These are phyloP conservation scores for Arachnopeziza araneosa DNA, from an alignment of 2,329 filamentous ascomycete species.

Conservation along the genomic window DNA sequence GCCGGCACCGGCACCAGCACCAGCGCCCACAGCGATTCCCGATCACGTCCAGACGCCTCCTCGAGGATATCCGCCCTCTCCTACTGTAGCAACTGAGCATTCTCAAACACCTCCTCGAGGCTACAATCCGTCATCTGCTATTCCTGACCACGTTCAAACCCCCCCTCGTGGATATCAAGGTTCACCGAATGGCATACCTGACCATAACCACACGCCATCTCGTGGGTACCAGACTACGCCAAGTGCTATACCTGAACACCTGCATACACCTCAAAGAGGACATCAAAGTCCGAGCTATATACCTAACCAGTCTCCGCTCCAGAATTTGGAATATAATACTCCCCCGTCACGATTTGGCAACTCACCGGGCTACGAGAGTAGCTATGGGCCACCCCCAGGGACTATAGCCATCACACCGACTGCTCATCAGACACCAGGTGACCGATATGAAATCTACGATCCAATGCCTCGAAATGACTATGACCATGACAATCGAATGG, in stretches of 20 bases:
- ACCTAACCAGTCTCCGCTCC: conserved; percentile 48
- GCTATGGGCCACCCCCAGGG: conserved; percentile 17
- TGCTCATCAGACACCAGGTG: conserved; percentile 16
- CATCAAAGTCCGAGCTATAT: conserved; percentile 41
- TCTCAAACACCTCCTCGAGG: conserved; percentile 28
- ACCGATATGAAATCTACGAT: conserved; percentile 27
- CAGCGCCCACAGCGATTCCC: conserved; percentile 27
- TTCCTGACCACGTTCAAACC: conserved; percentile 41
- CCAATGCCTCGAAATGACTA: conserved; percentile 13
- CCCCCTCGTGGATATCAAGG: conserved; percentile 28
- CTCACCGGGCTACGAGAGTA: conserved; percentile 19
- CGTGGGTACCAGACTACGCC: conserved; percentile 14
- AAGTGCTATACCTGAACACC: conserved; percentile 36
- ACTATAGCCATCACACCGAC: conserved; percentile 9
- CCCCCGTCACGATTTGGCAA: conserved; percentile 18
- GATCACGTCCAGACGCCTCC: conserved; percentile 38
- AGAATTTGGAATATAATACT: conserved; percentile 40
- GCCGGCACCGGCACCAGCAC: conserved; percentile 34
- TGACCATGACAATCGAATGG: not conserved
- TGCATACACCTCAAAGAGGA: conserved; percentile 42
- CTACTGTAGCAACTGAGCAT: conserved; percentile 30
- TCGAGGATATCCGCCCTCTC: conserved; percentile 11
- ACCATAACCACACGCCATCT: conserved; percentile 26
- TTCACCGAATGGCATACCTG: conserved; percentile 38
- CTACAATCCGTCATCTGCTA: conserved; percentile 18